These are phyloP conservation scores for Tuber aestivum DNA, from an alignment of 495 filamentous ascomycete species.

Conservation along the genomic window DNA sequence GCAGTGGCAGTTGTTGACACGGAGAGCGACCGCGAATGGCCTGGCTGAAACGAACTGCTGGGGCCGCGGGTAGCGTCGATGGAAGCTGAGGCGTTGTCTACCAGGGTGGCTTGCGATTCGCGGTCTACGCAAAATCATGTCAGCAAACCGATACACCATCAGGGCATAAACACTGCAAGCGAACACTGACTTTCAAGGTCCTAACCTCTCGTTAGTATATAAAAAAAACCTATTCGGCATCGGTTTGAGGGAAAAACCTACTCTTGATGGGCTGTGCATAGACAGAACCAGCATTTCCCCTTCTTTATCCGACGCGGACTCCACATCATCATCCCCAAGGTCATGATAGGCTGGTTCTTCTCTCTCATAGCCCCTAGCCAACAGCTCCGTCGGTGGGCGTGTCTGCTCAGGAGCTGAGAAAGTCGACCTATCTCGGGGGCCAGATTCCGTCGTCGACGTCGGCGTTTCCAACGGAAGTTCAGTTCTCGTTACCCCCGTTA, in stretches of 20 bases:
- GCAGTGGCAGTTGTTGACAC: constrained; percentile 56
- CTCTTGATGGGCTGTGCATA: constrained; percentile 51
- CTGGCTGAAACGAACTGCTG: constrained; percentile 48
- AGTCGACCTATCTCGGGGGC: constrained; percentile 79
- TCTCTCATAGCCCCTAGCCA: constrained; percentile 72
- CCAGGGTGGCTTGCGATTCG: constrained; percentile 31
- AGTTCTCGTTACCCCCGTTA: constrained; percentile 86
- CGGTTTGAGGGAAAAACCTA: constrained; percentile 11
- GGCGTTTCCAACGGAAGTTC: constrained; percentile 91
- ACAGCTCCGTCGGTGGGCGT: constrained; percentile 82
- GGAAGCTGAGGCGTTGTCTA: constrained; percentile 20
- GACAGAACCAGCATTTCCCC: constrained; percentile 56
- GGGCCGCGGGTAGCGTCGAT: constrained; percentile 43
- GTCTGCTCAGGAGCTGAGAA: constrained; percentile 85
- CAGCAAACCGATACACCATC: constrained; percentile 12
- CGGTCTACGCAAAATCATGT: constrained; percentile 27
- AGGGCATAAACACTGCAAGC: constrained; percentile 5
- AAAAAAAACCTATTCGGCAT: background rate
- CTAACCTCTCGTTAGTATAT: constrained; percentile 5
- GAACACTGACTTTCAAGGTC: constrained; percentile 27
- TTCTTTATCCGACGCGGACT: constrained; percentile 73
- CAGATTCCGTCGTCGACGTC: constrained; percentile 68
- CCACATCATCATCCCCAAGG: constrained; percentile 75
- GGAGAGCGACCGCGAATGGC: constrained; percentile 43
- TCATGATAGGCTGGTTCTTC: constrained; percentile 44